Evolutionary conservation across 1,284 basidiomycete genomes (phyloP).

Genomic region (Cutaneotrichosporon sp.): DNA sequence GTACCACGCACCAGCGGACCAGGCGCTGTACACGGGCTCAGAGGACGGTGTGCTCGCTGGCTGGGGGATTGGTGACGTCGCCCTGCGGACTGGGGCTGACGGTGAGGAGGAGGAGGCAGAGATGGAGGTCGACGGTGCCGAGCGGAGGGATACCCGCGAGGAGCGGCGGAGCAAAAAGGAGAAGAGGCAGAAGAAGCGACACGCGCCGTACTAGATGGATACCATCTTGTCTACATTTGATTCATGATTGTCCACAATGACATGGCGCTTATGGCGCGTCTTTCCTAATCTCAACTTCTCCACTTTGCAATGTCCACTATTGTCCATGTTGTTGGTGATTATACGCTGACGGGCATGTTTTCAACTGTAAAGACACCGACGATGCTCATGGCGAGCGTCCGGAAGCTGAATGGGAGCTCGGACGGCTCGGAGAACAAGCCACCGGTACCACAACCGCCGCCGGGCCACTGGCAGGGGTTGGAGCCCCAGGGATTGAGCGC

Average conservation of each 20-base stretch:
- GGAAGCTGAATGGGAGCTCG: conserved; percentile 18
- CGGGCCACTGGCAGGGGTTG: conserved; percentile 22
- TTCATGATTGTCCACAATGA: too few species aligned
- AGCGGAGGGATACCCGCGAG: conserved; percentile 14
- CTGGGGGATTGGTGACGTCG: conserved; percentile 44
- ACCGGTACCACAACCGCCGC: conserved; percentile 10
- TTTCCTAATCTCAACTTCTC: background rate
- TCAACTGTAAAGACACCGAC: conserved; percentile 21
- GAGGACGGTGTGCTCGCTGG: conserved; percentile 54
- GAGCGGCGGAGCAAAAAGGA: conserved; percentile 9
- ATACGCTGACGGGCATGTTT: conserved; percentile 14
- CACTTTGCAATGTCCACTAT: background rate
- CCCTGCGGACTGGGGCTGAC: conserved; percentile 40
- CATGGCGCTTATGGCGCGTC: background rate
- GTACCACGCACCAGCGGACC: conserved; percentile 45
- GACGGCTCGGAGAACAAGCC: conserved; percentile 17
- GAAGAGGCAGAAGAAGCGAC: conserved; percentile 20
- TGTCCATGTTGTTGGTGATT: background rate
- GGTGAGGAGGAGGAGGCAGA: conserved; percentile 36
- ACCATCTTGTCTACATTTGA: too few species aligned
- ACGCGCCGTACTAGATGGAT: conserved; percentile 22
- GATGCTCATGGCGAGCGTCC: conserved; percentile 19
- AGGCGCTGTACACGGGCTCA: conserved; percentile 52
- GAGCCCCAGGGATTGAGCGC: conserved; percentile 29
- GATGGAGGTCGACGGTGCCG: conserved; percentile 39